These are phyloP conservation scores for Sechiopsis laciniata DNA, from an alignment of 306 rosid genomes.

Conservation along the genomic window DNA sequence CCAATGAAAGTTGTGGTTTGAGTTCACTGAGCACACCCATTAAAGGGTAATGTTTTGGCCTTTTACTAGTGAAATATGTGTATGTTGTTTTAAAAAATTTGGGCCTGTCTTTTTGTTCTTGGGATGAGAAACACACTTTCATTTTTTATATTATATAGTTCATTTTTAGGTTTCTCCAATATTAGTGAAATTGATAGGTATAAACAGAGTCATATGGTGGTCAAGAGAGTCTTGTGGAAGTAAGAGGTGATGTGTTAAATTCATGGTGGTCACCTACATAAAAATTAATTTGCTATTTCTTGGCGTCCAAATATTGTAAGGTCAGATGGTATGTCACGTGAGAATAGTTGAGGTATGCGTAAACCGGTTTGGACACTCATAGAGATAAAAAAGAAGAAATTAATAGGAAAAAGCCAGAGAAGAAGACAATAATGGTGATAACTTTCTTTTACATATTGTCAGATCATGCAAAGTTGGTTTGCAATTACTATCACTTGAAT, in stretches of 20 bases:
- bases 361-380: too few species aligned
- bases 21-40: neutral
- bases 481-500: neutral
- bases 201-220: too few species aligned
- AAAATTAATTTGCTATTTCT: too few species aligned
- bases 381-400: neutral
- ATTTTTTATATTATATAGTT: neutral
- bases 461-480: constrained; percentile 1
- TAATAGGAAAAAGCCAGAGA: neutral
- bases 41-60: neutral
- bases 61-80: neutral
- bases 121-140: neutral
- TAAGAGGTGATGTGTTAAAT: too few species aligned
- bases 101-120: neutral
- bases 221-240: too few species aligned
- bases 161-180: neutral
- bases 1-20: neutral
- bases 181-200: neutral
- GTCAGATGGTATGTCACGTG: too few species aligned
- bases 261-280: too few species aligned
- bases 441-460: neutral
- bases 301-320: too few species aligned
- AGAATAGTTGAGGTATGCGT: too few species aligned
- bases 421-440: neutral
- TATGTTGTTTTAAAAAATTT: neutral